phyloP scores from a whole-genome alignment of 1,284 basidiomycete species.

The Athelia sp. region DNA sequence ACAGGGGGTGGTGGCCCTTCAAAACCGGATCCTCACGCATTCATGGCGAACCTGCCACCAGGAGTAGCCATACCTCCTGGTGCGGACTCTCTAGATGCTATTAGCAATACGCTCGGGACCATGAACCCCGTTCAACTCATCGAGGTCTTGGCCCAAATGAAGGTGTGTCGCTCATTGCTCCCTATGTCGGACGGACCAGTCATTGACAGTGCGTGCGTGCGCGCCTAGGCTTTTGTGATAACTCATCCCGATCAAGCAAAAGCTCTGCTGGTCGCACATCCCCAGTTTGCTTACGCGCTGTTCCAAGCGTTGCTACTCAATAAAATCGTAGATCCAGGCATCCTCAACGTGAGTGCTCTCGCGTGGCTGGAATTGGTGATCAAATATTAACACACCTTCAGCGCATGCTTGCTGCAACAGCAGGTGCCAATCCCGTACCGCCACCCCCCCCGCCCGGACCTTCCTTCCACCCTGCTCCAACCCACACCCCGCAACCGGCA shows the following conservation, averaged over 20 bases:
- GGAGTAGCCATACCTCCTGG: slow-evolving; percentile 80
- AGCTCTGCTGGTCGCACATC: slow-evolving; percentile 75
- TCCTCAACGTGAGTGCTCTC: slow-evolving; percentile 56
- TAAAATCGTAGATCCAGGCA: slow-evolving; percentile 88
- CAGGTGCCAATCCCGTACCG: slow-evolving; percentile 21
- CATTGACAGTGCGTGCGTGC: slow-evolving; percentile 4
- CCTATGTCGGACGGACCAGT: slow-evolving; percentile 9
- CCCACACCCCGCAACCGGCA: slow-evolving; percentile 27
- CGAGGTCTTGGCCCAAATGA: slow-evolving; percentile 97
- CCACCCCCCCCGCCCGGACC: slow-evolving; percentile 24
- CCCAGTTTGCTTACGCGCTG: slow-evolving; percentile 93
- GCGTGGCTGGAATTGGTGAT: neutral
- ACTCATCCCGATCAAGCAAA: slow-evolving; percentile 90
- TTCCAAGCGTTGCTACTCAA: slow-evolving; percentile 95
- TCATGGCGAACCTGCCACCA: slow-evolving; percentile 66
- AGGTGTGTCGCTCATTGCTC: slow-evolving; percentile 51
- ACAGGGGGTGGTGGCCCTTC: slow-evolving; percentile 16
- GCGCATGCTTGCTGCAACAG: slow-evolving; percentile 53
- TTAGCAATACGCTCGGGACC: slow-evolving; percentile 82
- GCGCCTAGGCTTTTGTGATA: slow-evolving; percentile 75
- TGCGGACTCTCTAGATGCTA: slow-evolving; percentile 77
- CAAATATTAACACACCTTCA: slow-evolving; percentile 21
- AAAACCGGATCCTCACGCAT: slow-evolving; percentile 39
- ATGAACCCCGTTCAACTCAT: slow-evolving; percentile 85
- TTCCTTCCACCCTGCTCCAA: slow-evolving; percentile 30